These are phyloP conservation scores for Trichothecium roseum DNA, from an alignment of 2,329 filamentous ascomycete species.

Conservation along the genomic window DNA sequence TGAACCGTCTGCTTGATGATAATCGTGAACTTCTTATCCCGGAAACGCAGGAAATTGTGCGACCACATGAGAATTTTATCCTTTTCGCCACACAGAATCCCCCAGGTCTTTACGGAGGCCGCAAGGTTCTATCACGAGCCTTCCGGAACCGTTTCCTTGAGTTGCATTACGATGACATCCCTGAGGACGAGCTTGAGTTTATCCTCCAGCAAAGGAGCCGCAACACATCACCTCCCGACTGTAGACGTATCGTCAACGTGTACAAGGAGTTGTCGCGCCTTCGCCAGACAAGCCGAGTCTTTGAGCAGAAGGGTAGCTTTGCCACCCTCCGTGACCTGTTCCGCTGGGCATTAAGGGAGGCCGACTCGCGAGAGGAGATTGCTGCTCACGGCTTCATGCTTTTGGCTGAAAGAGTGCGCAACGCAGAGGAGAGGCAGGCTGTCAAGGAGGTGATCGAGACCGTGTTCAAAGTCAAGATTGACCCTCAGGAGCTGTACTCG, in stretches of 20 bases:
- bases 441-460: constrained; percentile 84
- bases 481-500: constrained; percentile 64
- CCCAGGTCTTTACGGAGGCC: constrained; percentile 85
- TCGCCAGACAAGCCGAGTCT: constrained; percentile 80
- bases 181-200: constrained; percentile 82
- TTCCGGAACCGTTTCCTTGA: constrained; percentile 97
- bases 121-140: constrained; percentile 85
- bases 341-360: constrained; percentile 79
- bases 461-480: constrained; percentile 77
- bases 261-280: constrained; percentile 88
- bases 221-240: constrained; percentile 82
- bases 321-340: constrained; percentile 94
- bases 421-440: constrained; percentile 71
- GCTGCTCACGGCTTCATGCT: constrained; percentile 94
- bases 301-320: constrained; percentile 96
- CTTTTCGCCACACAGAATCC: constrained; percentile 98
- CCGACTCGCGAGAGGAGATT: constrained; percentile 78
- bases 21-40: constrained; percentile 93
- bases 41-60: constrained; percentile 89
- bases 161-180: constrained; percentile 96
- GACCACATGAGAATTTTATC: constrained; percentile 91
- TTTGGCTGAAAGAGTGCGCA: constrained; percentile 86
- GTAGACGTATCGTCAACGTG: constrained; percentile 79
- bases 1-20: constrained; percentile 92
- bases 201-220: constrained; percentile 84